These are phyloP conservation scores for Fraxinus americana DNA, from an alignment of 257 asterid species.

Conservation along the genomic window DNA sequence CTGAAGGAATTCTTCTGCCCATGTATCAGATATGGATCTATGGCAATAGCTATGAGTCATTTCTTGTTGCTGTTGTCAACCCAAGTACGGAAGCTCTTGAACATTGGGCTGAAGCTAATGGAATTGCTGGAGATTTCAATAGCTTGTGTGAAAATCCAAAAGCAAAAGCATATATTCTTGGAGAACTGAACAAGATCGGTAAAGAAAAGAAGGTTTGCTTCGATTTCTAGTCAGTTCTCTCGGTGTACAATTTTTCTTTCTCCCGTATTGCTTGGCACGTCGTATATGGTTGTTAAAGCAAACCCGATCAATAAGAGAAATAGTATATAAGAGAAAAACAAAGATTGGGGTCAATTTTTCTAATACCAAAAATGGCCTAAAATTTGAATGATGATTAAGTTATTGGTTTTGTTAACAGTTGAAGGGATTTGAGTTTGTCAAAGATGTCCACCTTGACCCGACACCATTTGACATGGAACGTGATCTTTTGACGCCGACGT, in stretches of 20 bases:
- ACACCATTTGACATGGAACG: slow-evolving; percentile 85
- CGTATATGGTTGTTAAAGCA: neutral
- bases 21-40: slow-evolving; percentile 74
- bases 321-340: neutral
- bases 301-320: neutral
- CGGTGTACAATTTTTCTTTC: neutral
- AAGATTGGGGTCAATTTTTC: neutral
- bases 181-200: slow-evolving; percentile 55
- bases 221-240: neutral
- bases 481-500: slow-evolving; percentile 75
- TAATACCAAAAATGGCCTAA: neutral
- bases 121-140: slow-evolving; percentile 42
- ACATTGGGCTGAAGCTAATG: slow-evolving; percentile 61
- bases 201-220: slow-evolving; percentile 68
- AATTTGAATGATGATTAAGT: neutral
- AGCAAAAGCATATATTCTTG: slow-evolving; percentile 51
- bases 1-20: slow-evolving; percentile 1
- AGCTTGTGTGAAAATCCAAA: slow-evolving; percentile 52
- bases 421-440: slow-evolving; percentile 80
- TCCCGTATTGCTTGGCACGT: neutral
- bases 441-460: slow-evolving; percentile 62
- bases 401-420: slow-evolving; percentile 40
- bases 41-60: slow-evolving; percentile 78
- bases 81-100: slow-evolving; percentile 60
- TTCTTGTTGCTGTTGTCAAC: slow-evolving; percentile 76